Evolutionary conservation across 768 basidiomycete genomes (phyloP).

Genomic region (Serendipita indica): DNA sequence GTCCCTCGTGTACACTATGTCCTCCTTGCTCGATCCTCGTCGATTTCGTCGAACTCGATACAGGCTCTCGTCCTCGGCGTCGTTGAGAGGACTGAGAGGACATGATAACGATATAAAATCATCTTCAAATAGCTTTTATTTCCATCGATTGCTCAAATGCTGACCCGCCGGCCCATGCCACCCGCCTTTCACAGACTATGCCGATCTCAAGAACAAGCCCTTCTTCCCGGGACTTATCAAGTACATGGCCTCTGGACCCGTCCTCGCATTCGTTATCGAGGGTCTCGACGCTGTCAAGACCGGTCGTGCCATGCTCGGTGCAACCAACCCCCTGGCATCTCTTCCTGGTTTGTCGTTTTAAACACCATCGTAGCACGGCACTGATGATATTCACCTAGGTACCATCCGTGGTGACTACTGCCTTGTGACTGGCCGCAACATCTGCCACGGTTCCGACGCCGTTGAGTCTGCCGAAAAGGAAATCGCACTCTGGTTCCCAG

Average conservation of each 20-base stretch:
- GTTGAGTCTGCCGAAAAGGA: constrained; percentile 89
- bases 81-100: too few relatives aligned
- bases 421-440: constrained; percentile 88
- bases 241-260: constrained; percentile 94
- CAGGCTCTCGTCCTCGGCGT: too few relatives aligned
- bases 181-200: constrained; percentile 52
- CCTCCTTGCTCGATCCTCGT: constrained; percentile 9
- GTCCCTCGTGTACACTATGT: neutral
- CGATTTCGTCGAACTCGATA: constrained; percentile 10
- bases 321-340: constrained; percentile 90
- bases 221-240: constrained; percentile 96
- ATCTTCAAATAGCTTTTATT: neutral
- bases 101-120: neutral
- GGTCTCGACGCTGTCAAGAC: constrained; percentile 91
- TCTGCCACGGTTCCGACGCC: constrained; percentile 82
- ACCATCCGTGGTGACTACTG: constrained; percentile 94
- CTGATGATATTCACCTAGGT: constrained; percentile 29
- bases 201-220: constrained; percentile 79
- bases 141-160: neutral
- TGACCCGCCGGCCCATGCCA: neutral
- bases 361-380: neutral
- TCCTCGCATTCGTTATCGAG: constrained; percentile 92
- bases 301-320: constrained; percentile 88
- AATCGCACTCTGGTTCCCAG: constrained; percentile 91
- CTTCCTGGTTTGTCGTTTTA: constrained; percentile 42